Percentiles rank a stretch among this genome's conserved stretches.
Evolutionary conservation across 169 alveolate species (phyloP).

Genomic region (Cryptosporidium canis): DNA sequence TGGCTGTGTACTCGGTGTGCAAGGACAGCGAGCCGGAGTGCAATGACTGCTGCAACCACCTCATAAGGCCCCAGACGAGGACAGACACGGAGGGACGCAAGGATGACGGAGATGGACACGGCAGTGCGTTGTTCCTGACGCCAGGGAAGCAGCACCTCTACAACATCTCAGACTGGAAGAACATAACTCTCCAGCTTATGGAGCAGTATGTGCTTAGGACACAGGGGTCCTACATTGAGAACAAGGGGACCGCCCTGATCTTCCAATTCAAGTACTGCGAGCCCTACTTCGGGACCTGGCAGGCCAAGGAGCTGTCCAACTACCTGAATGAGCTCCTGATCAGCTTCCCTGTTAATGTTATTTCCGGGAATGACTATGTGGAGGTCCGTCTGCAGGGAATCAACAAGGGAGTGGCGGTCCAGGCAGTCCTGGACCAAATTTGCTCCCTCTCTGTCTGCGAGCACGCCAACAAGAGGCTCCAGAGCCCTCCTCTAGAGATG

Average conservation of each 20-base stretch:
- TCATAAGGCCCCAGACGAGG: background rate
- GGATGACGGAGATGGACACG: background rate
- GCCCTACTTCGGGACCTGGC: conserved; percentile 87
- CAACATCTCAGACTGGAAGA: conserved; percentile 77
- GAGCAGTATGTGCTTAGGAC: conserved; percentile 83
- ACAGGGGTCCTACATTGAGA: conserved; percentile 88
- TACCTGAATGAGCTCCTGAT: conserved; percentile 59
- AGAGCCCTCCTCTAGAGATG: conserved; percentile 5
- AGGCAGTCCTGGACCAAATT: conserved; percentile 11
- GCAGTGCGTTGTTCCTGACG: background rate
- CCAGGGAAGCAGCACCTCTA: background rate
- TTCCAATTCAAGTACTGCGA: conserved; percentile 88
- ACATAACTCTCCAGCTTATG: conserved; percentile 78
- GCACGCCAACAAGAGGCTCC: background rate
- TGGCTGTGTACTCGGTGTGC: background rate
- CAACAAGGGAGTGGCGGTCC: conserved; percentile 48
- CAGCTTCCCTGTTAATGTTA: conserved; percentile 78
- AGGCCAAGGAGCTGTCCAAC: conserved; percentile 83
- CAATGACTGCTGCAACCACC: background rate
- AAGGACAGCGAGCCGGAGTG: background rate
- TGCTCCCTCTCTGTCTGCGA: background rate
- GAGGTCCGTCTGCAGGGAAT: conserved; percentile 55
- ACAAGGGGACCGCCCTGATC: conserved; percentile 82
- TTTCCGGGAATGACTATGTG: conserved; percentile 43
- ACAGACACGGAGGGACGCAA: background rate